Evolutionary conservation across 2,329 filamentous ascomycete species (phyloP).

Genomic region (Sporothrix protearum): DNA sequence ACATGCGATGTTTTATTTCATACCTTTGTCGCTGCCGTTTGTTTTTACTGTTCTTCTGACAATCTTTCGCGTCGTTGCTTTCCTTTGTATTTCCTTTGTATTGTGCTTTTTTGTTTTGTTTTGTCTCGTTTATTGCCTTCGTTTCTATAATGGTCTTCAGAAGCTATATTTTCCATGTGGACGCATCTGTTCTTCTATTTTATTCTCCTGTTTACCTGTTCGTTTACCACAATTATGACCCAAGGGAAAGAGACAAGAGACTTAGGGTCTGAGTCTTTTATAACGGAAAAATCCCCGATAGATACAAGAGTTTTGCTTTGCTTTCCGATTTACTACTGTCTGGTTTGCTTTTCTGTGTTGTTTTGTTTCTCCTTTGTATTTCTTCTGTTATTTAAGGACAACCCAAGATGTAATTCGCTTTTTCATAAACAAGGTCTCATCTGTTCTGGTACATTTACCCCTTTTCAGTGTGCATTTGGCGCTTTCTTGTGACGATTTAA

Average conservation of each 20-base stretch:
- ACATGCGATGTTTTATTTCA: not conserved
- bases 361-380: not conserved
- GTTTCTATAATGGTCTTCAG: not conserved
- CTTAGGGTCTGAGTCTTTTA: conserved; percentile 10
- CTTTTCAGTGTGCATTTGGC: not conserved
- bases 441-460: not conserved
- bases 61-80: not conserved
- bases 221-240: conserved; percentile 21
- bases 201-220: not conserved
- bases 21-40: not conserved
- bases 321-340: conserved; percentile 18
- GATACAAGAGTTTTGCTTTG: conserved; percentile 23
- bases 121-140: not conserved
- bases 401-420: conserved; percentile 22
- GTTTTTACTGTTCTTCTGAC: not conserved
- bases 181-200: not conserved
- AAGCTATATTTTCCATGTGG: not conserved
- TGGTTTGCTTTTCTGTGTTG: not conserved
- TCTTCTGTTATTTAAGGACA: conserved; percentile 1
- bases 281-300: conserved; percentile 22
- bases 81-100: conserved; percentile 7
- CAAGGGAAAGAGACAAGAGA: conserved; percentile 11
- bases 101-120: not conserved
- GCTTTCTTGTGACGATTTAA: not conserved
- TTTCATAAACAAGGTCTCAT: conserved; percentile 17